Evolutionary conservation across 306 rosid species (phyloP), one percentile per base, ranked within the genome.

Genomic region (Cucumis sativus): DNA sequence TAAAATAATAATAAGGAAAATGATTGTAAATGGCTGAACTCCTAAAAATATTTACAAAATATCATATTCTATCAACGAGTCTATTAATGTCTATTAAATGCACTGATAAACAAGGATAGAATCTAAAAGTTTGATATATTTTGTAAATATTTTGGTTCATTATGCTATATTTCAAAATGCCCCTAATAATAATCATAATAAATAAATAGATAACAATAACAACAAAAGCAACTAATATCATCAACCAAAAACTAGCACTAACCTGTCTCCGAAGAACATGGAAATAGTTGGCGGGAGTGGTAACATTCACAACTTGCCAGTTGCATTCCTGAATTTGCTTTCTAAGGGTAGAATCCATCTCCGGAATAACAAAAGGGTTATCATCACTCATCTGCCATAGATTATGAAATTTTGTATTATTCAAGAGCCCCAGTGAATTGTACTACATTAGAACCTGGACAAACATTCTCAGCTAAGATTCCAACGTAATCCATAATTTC

Each of bases 301-400:
- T 92, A 76, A 92, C 97, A 81, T 91, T 96, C 82, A 96, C 99
- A 84, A 96, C 82, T 88, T 96, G 98, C 93, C 91, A 88, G 84
- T 96, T 96, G 84, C 97, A 96, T 86, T 95, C 99, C 89, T 96
- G 98, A 88, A 96, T 96, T 87, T 92, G 98, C 55, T 84, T 96
- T 73, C 97, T 79, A 18, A 90, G 97, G 73, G 98, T 96, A 39
- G 97, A 84, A 82, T 96, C 99, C 99, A 96, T 96, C 87, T 92
- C 99, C 71, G 99, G 99, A 79, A 96, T 91, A 84, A 91, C 85
- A 76, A 79, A 85, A 77, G 98, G 97, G 72, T 96, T 89, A 88
- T 96, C 99, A 80, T 92, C 98, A 72, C 98, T 90, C 99, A 96
- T 96, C 99, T 96, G 92, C 82, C 87, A 84, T 60, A 63, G 76